Conservation (phyloP, 805 yeast species). For the Lipomyces orientalis region DNA sequence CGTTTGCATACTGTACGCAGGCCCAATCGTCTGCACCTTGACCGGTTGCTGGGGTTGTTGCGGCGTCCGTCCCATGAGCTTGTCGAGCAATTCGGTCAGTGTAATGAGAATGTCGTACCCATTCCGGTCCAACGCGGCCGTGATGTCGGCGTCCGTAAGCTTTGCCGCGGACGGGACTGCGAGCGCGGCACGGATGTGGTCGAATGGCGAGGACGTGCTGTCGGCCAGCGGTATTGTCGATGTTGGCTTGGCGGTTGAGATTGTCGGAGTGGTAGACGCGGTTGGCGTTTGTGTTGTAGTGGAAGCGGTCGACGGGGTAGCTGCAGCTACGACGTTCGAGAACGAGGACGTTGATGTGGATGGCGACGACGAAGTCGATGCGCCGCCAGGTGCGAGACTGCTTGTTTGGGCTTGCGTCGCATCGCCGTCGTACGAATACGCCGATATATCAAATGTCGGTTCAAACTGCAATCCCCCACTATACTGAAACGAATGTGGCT, state of each 20-base stretch:
- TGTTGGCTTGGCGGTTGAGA: constrained; percentile 6
- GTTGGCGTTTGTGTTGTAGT: not conserved
- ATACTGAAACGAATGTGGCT: constrained; percentile 5
- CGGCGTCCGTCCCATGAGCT: constrained; percentile 12
- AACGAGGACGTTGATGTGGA: constrained; percentile 28
- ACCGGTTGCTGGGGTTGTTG: constrained; percentile 6
- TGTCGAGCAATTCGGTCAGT: constrained; percentile 26
- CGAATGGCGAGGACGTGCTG: constrained; percentile 30
- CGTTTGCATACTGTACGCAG: constrained; percentile 26
- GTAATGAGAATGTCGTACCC: constrained; percentile 29
- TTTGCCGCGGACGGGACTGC: constrained; percentile 14
- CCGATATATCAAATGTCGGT: not conserved
- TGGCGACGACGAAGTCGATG: constrained; percentile 27
- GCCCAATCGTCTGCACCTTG: constrained; percentile 34
- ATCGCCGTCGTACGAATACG: constrained; percentile 1
- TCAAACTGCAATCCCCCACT: constrained; percentile 3
- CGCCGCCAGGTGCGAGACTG: constrained; percentile 5
- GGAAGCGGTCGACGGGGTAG: not conserved
- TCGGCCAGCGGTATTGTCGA: not conserved
- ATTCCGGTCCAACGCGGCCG: constrained; percentile 20
- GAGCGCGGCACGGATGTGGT: constrained; percentile 31
- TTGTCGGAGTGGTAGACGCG: constrained; percentile 10
- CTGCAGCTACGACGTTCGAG: constrained; percentile 8
- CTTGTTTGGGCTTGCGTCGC: not conserved
- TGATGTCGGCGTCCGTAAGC: constrained; percentile 20